Conservation (phyloP, 176 grass and related monocot genomes). For the Areca catechu region DNA sequence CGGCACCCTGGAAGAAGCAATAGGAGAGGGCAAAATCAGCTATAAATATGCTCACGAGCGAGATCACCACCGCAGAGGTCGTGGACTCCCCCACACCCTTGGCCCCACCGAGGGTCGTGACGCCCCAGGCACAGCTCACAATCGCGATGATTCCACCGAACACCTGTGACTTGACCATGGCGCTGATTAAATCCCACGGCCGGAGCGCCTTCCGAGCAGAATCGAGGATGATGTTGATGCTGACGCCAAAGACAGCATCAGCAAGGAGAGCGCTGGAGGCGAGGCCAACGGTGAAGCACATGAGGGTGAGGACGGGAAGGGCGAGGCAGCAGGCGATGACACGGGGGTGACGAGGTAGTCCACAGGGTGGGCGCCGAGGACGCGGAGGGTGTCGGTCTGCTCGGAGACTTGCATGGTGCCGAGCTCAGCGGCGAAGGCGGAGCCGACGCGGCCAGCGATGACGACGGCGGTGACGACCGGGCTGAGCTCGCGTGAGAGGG, state of each 20-base stretch:
- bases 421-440: constrained; percentile 94
- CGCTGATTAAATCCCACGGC: constrained; percentile 86
- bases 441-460: constrained; percentile 65
- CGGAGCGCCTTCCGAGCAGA: constrained; percentile 78
- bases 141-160: constrained; percentile 81
- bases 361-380: constrained; percentile 70
- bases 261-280: constrained; percentile 81
- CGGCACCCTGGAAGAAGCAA: constrained; percentile 88
- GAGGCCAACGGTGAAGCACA: constrained; percentile 77
- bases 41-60: constrained; percentile 78
- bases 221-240: constrained; percentile 93
- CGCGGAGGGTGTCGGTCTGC: constrained; percentile 83
- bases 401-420: constrained; percentile 99
- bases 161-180: constrained; percentile 89
- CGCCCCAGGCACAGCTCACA: constrained; percentile 92
- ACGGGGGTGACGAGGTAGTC: constrained; percentile 83
- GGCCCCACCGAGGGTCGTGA: constrained; percentile 82
- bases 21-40: constrained; percentile 73
- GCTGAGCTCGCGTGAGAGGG: constrained; percentile 74
- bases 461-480: constrained; percentile 92
- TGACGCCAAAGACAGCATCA: constrained; percentile 77
- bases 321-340: constrained; percentile 81
- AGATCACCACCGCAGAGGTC: constrained; percentile 85
- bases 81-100: constrained; percentile 94
- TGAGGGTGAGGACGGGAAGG: constrained; percentile 67